phyloP scores from a whole-genome alignment of 1,284 basidiomycete genomes.

The Cutaneotrichosporon sp. region DNA sequence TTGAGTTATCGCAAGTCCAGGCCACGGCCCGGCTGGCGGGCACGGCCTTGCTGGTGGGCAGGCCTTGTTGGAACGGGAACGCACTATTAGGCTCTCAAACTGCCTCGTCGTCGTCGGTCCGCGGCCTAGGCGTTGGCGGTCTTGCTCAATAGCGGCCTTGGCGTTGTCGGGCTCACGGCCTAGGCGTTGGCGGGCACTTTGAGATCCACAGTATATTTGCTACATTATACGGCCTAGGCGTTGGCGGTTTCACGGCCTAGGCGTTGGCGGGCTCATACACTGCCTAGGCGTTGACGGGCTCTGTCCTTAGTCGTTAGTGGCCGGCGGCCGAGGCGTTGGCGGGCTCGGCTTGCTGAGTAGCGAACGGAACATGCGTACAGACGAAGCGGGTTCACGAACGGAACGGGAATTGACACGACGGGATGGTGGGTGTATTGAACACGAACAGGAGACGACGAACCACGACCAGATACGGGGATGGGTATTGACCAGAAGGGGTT shows the following conservation, averaged over 20 bases:
- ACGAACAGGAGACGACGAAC: too few relatives aligned
- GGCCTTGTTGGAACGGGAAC: too few relatives aligned
- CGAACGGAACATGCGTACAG: neutral
- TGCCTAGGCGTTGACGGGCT: neutral
- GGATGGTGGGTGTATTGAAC: too few relatives aligned
- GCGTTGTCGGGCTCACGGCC: neutral
- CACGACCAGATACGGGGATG: too few relatives aligned
- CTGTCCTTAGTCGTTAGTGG: neutral
- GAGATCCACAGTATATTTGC: too few relatives aligned
- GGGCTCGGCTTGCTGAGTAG: neutral
- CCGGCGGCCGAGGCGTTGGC: neutral
- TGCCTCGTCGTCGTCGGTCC: neutral
- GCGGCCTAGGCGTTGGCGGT: neutral
- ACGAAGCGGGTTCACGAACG: neutral
- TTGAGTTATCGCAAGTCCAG: too few relatives aligned
- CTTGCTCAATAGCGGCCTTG: neutral
- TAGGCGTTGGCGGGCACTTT: neutral
- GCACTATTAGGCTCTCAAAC: neutral
- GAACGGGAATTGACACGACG: too few relatives aligned
- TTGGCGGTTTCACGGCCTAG: neutral
- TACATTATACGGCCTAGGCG: neutral
- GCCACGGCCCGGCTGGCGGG: too few relatives aligned
- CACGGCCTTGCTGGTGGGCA: too few relatives aligned
- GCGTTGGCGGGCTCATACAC: neutral
- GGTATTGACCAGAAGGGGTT: too few relatives aligned